Evolutionary conservation across 257 asterid genomes (phyloP).

Genomic region (Jacaranda copaia): DNA sequence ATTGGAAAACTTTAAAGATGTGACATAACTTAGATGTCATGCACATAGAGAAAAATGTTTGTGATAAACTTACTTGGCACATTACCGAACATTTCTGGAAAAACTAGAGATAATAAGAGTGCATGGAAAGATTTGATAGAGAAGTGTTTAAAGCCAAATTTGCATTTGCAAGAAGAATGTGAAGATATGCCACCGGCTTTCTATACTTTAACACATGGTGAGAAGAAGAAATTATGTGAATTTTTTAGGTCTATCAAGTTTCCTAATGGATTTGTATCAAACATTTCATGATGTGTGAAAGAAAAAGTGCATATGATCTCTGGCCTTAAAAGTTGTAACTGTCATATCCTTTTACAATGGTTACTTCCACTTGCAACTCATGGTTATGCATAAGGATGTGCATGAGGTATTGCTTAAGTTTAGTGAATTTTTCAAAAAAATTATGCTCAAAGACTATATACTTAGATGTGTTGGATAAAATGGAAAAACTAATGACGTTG

Average conservation of each 20-base stretch:
- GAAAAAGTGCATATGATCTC: too few relatives aligned
- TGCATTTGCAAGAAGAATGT: background rate
- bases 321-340: too few relatives aligned
- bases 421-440: background rate
- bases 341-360: too few relatives aligned
- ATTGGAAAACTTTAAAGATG: background rate
- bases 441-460: background rate
- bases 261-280: too few relatives aligned
- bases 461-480: background rate
- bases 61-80: conserved; percentile 13
- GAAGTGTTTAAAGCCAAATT: background rate
- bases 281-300: too few relatives aligned
- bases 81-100: conserved; percentile 5
- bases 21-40: background rate
- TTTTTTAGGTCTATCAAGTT: too few relatives aligned
- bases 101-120: conserved; percentile 10
- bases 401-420: too few relatives aligned
- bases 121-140: background rate
- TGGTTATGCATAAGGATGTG: background rate
- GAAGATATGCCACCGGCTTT: background rate
- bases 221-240: too few relatives aligned
- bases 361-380: too few relatives aligned
- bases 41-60: conserved; percentile 25
- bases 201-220: too few relatives aligned
- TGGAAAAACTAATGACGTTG: background rate